These are phyloP conservation scores for Sextonia rubra DNA, from an alignment of 164 flowering plant genomes.

Conservation along the genomic window DNA sequence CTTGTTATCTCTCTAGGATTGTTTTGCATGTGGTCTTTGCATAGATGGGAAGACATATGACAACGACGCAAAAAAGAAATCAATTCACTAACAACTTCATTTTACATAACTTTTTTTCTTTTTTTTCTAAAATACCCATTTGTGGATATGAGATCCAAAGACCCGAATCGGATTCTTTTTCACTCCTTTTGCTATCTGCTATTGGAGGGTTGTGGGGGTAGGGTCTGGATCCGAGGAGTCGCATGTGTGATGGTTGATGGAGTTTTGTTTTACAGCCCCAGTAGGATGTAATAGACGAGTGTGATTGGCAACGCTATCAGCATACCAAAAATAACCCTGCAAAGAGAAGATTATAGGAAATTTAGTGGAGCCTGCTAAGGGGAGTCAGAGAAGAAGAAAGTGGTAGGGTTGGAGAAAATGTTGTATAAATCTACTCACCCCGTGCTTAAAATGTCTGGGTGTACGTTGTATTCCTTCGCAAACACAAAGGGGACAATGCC, in stretches of 20 bases:
- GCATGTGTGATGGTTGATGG: background rate
- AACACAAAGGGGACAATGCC: constrained; percentile 96
- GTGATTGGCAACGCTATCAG: constrained; percentile 80
- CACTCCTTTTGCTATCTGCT: background rate
- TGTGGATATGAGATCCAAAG: background rate
- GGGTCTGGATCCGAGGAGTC: background rate
- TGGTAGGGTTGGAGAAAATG: background rate
- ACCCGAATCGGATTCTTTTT: constrained; percentile 2
- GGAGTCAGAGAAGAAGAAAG: background rate
- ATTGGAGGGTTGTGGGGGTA: background rate
- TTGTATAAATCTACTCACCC: constrained; percentile 25
- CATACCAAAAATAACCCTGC: constrained; percentile 90
- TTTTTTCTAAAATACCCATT: background rate
- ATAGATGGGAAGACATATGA: background rate
- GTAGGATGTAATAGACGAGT: constrained; percentile 73
- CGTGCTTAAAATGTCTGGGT: constrained; percentile 91
- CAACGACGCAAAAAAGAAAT: background rate
- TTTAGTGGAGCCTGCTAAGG: background rate
- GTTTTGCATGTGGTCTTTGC: background rate
- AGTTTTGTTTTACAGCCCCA: constrained; percentile 51
- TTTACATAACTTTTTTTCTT: background rate
- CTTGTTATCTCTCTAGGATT: background rate
- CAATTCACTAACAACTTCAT: constrained; percentile 8
- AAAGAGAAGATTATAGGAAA: background rate
- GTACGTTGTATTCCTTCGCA: constrained; percentile 84